phyloP scores from a whole-genome alignment of 805 yeast species.

The Barnettozyma sp. region DNA sequence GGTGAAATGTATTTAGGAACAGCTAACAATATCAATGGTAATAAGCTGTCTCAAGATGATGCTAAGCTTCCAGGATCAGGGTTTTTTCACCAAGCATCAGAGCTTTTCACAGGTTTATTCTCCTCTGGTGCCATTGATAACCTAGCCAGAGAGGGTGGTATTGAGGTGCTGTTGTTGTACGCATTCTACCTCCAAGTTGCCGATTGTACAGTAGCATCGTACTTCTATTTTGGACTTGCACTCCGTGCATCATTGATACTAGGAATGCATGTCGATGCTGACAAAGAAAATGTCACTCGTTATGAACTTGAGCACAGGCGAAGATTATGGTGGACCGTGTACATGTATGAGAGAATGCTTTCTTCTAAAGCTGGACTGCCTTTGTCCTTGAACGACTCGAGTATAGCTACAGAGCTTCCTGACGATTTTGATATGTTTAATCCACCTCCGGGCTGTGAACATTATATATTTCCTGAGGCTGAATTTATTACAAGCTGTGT shows the following conservation, averaged over 20 bases:
- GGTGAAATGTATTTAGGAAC: slow-evolving; percentile 83
- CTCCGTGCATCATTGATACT: slow-evolving; percentile 61
- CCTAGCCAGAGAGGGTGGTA: slow-evolving; percentile 71
- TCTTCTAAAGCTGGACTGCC: slow-evolving; percentile 81
- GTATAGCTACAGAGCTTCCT: slow-evolving; percentile 73
- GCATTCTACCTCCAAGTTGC: slow-evolving; percentile 81
- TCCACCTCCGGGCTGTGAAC: slow-evolving; percentile 55
- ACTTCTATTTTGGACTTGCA: slow-evolving; percentile 74
- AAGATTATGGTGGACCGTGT: slow-evolving; percentile 82
- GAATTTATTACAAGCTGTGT: slow-evolving; percentile 73
- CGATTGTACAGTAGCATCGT: slow-evolving; percentile 76
- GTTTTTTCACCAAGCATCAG: slow-evolving; percentile 74
- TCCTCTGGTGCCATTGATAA: slow-evolving; percentile 77
- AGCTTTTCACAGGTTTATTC: slow-evolving; percentile 66
- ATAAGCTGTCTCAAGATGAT: slow-evolving; percentile 19
- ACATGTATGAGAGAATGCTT: slow-evolving; percentile 76
- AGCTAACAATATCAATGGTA: slow-evolving; percentile 54
- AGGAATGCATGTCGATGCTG: slow-evolving; percentile 82
- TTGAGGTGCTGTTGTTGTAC: slow-evolving; percentile 66
- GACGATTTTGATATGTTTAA: slow-evolving; percentile 58
- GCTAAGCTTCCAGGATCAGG: slow-evolving; percentile 71
- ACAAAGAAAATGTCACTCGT: slow-evolving; percentile 54
- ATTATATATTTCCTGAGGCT: slow-evolving; percentile 71
- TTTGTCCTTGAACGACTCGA: slow-evolving; percentile 69
- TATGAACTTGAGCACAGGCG: slow-evolving; percentile 79